Conservation (phyloP, 352 stramenopile species). For the Pythium angustatum region DNA sequence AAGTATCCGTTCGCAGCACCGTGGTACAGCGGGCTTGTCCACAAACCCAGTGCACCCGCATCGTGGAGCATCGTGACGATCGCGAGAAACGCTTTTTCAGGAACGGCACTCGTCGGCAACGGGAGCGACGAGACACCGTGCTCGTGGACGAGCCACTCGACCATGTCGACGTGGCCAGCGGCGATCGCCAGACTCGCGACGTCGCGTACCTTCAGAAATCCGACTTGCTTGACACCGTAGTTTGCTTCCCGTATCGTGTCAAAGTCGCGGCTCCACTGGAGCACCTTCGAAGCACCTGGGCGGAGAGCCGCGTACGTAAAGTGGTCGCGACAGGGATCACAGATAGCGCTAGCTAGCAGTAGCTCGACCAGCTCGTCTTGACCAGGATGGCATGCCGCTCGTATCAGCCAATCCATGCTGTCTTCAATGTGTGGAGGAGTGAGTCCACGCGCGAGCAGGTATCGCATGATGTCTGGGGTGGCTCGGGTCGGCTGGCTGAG, state of each 20-base stretch:
- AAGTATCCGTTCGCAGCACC: neutral
- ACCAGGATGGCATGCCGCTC: neutral
- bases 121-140: neutral
- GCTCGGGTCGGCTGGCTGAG: neutral
- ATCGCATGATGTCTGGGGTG: neutral
- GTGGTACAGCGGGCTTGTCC: neutral
- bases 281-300: neutral
- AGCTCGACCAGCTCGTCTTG: neutral
- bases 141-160: neutral
- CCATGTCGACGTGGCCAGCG: neutral
- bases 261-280: neutral
- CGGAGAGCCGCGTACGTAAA: neutral
- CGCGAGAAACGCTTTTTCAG: neutral
- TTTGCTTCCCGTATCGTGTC: neutral
- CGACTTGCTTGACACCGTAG: too few relatives aligned
- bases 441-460: neutral
- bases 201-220: neutral
- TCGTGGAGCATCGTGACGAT: neutral
- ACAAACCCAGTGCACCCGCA: neutral
- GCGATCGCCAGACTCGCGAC: neutral
- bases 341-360: neutral
- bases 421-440: neutral
- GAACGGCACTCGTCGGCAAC: neutral
- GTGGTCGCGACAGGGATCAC: neutral
- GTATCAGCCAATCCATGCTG: neutral